Evolutionary conservation across 1,284 basidiomycete species (phyloP).

Genomic region (Vanrija pseudolonga): DNA sequence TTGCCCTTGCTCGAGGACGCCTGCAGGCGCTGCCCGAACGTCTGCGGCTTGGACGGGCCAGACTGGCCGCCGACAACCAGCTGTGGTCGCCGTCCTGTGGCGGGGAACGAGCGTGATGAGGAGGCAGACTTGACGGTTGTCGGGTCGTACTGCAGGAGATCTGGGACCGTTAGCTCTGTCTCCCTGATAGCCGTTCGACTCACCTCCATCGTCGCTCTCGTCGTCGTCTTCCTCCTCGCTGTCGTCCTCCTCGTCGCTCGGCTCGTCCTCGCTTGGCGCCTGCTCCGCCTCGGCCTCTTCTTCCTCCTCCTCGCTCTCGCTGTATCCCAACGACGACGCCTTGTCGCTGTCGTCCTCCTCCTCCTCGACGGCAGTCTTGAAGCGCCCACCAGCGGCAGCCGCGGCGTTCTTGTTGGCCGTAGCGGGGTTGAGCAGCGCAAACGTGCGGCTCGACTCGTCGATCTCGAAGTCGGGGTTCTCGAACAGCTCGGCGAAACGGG

Average conservation of each 20-base stretch:
- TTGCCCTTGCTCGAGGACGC: constrained; percentile 19
- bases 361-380: constrained; percentile 78
- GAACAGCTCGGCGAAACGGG: constrained; percentile 87
- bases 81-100: constrained; percentile 25
- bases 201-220: constrained; percentile 53
- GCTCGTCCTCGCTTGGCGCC: constrained; percentile 31
- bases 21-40: constrained; percentile 49
- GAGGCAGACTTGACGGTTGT: constrained; percentile 51
- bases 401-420: constrained; percentile 52
- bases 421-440: constrained; percentile 85
- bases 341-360: constrained; percentile 85
- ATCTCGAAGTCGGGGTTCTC: constrained; percentile 92
- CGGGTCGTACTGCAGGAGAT: constrained; percentile 45
- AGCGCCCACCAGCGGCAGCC: constrained; percentile 38
- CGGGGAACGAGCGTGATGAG: constrained; percentile 19
- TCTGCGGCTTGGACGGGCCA: constrained; percentile 22
- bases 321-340: constrained; percentile 66
- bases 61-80: constrained; percentile 31
- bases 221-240: constrained; percentile 50
- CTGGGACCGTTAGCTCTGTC: constrained; percentile 9
- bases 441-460: constrained; percentile 83
- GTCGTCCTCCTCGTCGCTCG: constrained; percentile 52
- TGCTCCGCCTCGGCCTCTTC: constrained; percentile 27
- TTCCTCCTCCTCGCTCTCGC: constrained; percentile 39
- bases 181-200: constrained; percentile 14